Evolutionary conservation across 805 yeast genomes (phyloP), one percentile per base, ranked within the genome.

Genomic region (Kodamaea lidongshanica): DNA sequence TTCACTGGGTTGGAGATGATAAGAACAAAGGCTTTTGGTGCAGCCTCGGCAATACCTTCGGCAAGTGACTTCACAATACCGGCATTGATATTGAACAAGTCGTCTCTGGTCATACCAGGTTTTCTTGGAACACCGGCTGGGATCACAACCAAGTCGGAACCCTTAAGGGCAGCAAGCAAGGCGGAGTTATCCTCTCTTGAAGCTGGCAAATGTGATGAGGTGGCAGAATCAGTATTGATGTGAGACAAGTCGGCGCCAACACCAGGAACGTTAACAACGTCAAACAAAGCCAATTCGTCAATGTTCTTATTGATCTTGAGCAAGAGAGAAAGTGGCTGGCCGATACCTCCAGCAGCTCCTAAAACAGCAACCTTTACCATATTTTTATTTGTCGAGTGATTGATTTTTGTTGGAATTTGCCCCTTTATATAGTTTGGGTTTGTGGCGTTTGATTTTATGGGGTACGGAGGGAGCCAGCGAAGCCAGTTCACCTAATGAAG

Each of bases 301-400:
- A 79, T 70, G 32, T 68, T 65, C 22, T 74, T 75, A 45, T 77
- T 74, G 37, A 85, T 64, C 59, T 86, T 86, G 45, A 86, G 66
- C 40, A 86, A 69, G 33, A 87, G 73, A 9, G 95, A 84, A 39
- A 86, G 69, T 24, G 95, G 94, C 67, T 87, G 95, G 33, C 96
- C 96, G 52, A 86, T 86, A 38, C 96, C 95, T 47, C 95, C 95
- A 32, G 89, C 87, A 35, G 96, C 96, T 42, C 95, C 95, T 32
- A 79, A 69, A 37, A 86, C 87, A 34, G 94, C 72, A 32, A 84
- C 94, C 67, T 85, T 86, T 34, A 64, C 69, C 70, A 64, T 64
- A 25, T 28, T 37, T 16, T 20, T 24, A 19, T 19, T 12, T n/a
- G n/a, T n/a, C n/a, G n/a, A n/a, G n/a, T n/a, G n/a, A n/a, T n/a